Percentiles rank a stretch among this genome's conserved stretches.
Evolutionary conservation across 1,284 basidiomycete genomes (phyloP).

Genomic region (Puccinia horiana): DNA sequence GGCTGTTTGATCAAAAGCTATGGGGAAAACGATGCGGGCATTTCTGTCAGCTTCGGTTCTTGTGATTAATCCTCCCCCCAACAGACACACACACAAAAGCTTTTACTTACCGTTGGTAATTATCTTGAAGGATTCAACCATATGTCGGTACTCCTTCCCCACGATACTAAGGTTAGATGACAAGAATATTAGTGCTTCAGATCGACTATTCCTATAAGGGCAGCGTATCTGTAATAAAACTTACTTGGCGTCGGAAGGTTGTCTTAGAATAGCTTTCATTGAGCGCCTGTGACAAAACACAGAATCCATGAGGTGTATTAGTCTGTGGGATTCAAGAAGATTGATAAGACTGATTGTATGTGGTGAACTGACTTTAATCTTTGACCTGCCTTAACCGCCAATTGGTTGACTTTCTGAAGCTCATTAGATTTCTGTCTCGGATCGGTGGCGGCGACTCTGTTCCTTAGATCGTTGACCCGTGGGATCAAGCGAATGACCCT

Average conservation of each 20-base stretch:
- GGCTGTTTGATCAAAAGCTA: neutral
- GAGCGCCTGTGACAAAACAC: neutral
- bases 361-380: neutral
- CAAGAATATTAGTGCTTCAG: conserved; percentile 14
- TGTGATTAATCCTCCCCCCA: neutral
- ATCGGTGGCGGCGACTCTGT: neutral
- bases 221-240: neutral
- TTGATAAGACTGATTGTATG: neutral
- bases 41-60: neutral
- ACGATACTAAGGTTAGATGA: neutral
- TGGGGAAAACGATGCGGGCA: neutral
- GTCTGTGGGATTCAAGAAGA: neutral
- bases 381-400: neutral
- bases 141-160: conserved; percentile 11
- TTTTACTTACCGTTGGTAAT: neutral
- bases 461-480: neutral
- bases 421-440: neutral
- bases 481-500: conserved; percentile 20
- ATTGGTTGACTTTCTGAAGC: neutral
- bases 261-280: neutral
- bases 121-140: conserved; percentile 7
- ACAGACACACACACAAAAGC: too few species aligned
- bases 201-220: neutral
- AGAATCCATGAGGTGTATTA: neutral
- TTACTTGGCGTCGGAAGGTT: conserved; percentile 10